phyloP scores from a whole-genome alignment of 192 early-diverging fungal genomes.

The Mortierella hygrophila region DNA sequence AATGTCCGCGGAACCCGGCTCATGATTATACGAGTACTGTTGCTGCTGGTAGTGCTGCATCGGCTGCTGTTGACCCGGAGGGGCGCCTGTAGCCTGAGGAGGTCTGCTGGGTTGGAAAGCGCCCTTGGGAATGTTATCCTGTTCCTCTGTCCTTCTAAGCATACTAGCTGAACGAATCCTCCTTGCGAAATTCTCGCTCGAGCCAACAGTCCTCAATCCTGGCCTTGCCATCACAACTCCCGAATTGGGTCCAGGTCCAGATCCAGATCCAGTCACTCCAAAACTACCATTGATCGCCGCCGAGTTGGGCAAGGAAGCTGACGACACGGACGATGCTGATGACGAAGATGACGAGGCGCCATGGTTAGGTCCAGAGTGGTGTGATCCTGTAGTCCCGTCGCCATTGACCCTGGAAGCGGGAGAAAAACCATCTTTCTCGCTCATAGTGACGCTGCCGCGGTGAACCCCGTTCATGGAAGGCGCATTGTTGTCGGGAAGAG shows the following conservation, averaged over 20 bases:
- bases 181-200: slow-evolving; percentile 55
- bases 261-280: background rate
- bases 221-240: slow-evolving; percentile 28
- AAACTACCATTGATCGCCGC: slow-evolving; percentile 7
- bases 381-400: slow-evolving; percentile 33
- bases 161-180: slow-evolving; percentile 64
- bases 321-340: slow-evolving; percentile 15
- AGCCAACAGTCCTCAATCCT: slow-evolving; percentile 42
- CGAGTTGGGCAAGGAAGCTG: slow-evolving; percentile 24
- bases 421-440: slow-evolving; percentile 35
- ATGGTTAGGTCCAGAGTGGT: slow-evolving; percentile 18
- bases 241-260: slow-evolving; percentile 7
- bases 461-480: slow-evolving; percentile 5
- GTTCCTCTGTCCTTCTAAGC: slow-evolving; percentile 58
- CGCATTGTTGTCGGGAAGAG: slow-evolving; percentile 13
- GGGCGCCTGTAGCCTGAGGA: slow-evolving; percentile 1
- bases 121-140: slow-evolving; percentile 54
- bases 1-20: slow-evolving; percentile 25
- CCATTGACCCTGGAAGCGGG: slow-evolving; percentile 37
- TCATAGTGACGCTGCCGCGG: slow-evolving; percentile 24
- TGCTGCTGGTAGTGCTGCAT: slow-evolving; percentile 24
- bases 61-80: slow-evolving; percentile 15
- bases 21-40: slow-evolving; percentile 37
- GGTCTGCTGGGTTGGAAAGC: slow-evolving; percentile 35
- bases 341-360: slow-evolving; percentile 25